These are phyloP conservation scores for Lactarius deliciosus DNA, from an alignment of 768 basidiomycete genomes.

Conservation along the genomic window DNA sequence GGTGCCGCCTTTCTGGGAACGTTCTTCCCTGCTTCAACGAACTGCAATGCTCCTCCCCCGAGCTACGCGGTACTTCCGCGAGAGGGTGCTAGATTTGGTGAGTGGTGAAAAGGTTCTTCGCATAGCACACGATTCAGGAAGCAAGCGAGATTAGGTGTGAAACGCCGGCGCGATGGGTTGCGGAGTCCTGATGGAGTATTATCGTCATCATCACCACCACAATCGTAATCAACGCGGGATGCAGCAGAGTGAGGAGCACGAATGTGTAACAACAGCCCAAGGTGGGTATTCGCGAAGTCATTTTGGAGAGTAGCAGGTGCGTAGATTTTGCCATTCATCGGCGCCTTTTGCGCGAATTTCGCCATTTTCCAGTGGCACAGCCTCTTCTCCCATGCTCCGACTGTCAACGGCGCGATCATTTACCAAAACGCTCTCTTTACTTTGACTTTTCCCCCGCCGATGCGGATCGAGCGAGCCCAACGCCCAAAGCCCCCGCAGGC, in stretches of 20 bases:
- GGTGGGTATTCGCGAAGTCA: conserved; percentile 1
- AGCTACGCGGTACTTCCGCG: conserved; percentile 22
- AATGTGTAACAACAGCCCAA: not conserved
- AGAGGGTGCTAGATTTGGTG: conserved; percentile 14
- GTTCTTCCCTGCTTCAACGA: conserved; percentile 5
- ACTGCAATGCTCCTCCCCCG: not conserved
- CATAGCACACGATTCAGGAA: not conserved
- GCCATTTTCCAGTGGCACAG: conserved; percentile 7
- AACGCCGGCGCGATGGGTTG: conserved; percentile 1
- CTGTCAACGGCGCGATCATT: not conserved
- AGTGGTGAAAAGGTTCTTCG: not conserved
- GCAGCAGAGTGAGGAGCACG: not conserved
- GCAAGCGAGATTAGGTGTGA: not conserved
- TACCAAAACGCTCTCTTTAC: conserved; percentile 5
- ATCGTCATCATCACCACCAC: not conserved
- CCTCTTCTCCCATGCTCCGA: not conserved
- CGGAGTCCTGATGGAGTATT: conserved; percentile 6
- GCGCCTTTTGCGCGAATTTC: conserved; percentile 18
- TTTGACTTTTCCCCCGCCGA: not conserved
- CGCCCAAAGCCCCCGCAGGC: not conserved
- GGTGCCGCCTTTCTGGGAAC: not conserved
- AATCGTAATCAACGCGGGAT: not conserved
- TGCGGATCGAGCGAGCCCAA: conserved; percentile 14
- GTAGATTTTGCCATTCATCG: conserved; percentile 26
- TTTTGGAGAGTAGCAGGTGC: conserved; percentile 4